These are phyloP conservation scores for Phalaenopsis aphrodite DNA, from an alignment of 106 monocot species.

Conservation along the genomic window DNA sequence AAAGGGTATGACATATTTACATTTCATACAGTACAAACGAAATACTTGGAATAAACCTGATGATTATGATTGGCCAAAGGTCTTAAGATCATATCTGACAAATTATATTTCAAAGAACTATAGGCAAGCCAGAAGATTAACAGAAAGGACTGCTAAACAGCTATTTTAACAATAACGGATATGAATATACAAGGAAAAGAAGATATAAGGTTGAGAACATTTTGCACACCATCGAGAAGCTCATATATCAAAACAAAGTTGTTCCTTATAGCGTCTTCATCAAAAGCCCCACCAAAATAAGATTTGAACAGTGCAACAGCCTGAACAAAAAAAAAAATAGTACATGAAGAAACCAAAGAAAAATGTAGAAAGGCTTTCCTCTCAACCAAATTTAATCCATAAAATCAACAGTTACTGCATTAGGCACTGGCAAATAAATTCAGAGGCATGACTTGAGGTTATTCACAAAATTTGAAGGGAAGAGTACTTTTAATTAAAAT, in stretches of 20 bases:
- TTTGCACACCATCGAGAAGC: conserved; percentile 85
- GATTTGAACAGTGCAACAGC: conserved; percentile 96
- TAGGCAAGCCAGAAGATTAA: background rate
- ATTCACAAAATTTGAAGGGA: background rate
- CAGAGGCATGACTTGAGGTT: background rate
- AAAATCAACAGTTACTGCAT: background rate
- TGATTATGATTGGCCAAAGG: background rate
- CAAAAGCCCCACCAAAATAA: conserved; percentile 97
- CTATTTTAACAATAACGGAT: background rate
- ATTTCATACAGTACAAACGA: background rate
- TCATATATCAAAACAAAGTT: conserved; percentile 99
- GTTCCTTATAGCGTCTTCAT: conserved; percentile 97
- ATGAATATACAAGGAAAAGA: background rate
- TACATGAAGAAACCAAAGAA: background rate
- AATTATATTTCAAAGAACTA: background rate
- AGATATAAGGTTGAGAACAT: background rate
- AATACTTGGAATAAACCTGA: background rate
- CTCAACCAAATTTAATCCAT: background rate
- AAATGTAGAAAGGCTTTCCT: background rate
- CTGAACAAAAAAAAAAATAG: conserved; percentile 26
- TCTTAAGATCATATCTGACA: background rate
- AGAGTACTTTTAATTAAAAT: background rate
- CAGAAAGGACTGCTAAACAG: background rate
- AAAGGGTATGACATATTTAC: background rate
- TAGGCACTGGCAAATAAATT: background rate